phyloP scores from a whole-genome alignment of 257 asterid genomes.

The Scutellaria barbata region DNA sequence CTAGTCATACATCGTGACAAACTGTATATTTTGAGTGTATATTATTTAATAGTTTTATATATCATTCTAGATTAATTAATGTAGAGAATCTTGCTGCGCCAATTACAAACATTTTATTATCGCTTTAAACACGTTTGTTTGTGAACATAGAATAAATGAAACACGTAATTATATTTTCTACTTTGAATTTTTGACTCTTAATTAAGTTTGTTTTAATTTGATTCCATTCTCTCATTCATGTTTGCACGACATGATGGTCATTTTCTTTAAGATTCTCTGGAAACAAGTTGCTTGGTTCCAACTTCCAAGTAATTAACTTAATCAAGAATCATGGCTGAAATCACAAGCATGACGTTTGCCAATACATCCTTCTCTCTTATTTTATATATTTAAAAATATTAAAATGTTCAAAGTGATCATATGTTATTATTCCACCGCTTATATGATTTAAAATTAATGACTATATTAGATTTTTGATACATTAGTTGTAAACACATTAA shows the following conservation, averaged over 20 bases:
- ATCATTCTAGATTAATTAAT: too few relatives aligned
- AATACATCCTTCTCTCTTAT: too few relatives aligned
- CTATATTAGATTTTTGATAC: too few relatives aligned
- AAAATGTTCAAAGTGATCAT: too few relatives aligned
- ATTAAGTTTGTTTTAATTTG: neutral
- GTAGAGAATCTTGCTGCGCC: too few relatives aligned
- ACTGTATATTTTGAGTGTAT: too few relatives aligned
- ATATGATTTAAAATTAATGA: too few relatives aligned
- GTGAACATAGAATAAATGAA: neutral
- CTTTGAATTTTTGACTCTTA: neutral
- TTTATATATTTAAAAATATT: too few relatives aligned
- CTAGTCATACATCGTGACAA: too few relatives aligned
- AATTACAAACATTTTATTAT: neutral
- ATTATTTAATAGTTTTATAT: too few relatives aligned
- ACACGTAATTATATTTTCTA: neutral
- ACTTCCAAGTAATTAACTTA: constrained; percentile 7
- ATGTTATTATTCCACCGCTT: too few relatives aligned
- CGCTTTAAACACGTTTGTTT: neutral
- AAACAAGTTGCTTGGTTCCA: constrained; percentile 22
- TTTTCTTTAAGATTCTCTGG: constrained; percentile 23
- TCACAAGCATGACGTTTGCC: constrained; percentile 29
- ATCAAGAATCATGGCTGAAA: constrained; percentile 39
- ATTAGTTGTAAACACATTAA: too few relatives aligned
- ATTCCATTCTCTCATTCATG: neutral
- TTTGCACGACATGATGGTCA: neutral